A percentile compares a stretch with the other conserved stretches of the same genome.
These are phyloP conservation scores for Ophiocordyceps camponoti-saundersi DNA, from an alignment of 2,329 filamentous ascomycete genomes.

Conservation along the genomic window DNA sequence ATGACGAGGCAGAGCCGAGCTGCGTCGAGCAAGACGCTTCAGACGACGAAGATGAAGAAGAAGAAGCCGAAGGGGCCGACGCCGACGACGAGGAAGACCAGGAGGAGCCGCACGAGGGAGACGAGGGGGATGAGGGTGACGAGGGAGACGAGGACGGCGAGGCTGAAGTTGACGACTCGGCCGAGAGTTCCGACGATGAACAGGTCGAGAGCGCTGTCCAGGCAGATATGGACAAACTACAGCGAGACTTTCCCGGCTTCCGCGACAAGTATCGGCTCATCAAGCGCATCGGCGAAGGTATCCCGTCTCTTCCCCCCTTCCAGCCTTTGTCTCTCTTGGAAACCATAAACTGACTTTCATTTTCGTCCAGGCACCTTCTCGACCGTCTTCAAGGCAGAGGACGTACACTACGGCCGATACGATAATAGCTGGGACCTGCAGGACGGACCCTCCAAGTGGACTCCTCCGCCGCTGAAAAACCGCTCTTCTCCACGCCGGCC, in stretches of 20 bases:
- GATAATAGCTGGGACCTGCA: constrained; percentile 77
- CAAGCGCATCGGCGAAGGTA: constrained; percentile 93
- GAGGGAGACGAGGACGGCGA: constrained; percentile 13
- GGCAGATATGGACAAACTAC: constrained; percentile 76
- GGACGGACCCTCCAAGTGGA: constrained; percentile 48
- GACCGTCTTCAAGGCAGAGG: constrained; percentile 96
- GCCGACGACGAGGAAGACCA: constrained; percentile 10
- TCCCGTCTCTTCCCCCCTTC: constrained; percentile 2
- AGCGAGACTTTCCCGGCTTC: constrained; percentile 70
- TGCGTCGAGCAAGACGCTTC: constrained; percentile 2
- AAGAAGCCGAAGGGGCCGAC: constrained; percentile 12
- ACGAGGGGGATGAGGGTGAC: constrained; percentile 7
- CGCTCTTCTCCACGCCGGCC: constrained; percentile 13
- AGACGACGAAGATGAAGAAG: background rate
- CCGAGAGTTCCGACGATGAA: constrained; percentile 22
- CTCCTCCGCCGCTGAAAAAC: constrained; percentile 45
- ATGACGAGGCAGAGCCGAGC: constrained; percentile 15
- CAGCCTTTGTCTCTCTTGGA: background rate
- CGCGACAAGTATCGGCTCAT: constrained; percentile 74
- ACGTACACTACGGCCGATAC: constrained; percentile 69
- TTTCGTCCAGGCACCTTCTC: constrained; percentile 75
- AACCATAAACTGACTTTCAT: background rate
- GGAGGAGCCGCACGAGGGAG: constrained; percentile 11
- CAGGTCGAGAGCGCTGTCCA: constrained; percentile 50
- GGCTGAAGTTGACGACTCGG: constrained; percentile 14